Evolutionary conservation across 257 asterid genomes (phyloP), one percentile per base, ranked within the genome.

Genomic region (Nicotiana obtusifolia): DNA sequence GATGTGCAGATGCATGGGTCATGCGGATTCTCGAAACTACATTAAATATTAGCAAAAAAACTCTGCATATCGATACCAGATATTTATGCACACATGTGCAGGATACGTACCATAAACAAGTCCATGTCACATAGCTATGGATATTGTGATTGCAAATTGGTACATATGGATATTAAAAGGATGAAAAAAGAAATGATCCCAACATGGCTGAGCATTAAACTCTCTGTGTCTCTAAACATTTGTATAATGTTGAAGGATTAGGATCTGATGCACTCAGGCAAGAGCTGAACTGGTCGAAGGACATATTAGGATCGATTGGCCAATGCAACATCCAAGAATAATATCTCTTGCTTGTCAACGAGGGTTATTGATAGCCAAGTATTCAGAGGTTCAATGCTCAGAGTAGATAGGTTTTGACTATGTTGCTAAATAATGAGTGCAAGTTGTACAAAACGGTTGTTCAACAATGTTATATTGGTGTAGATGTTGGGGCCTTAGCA

Each of bases 1-100:
- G 14, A 71, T 71, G 78, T 44, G 52, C 62, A 56, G 19, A 56
- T 71, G 78, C 78, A 73, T 22, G 78, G 22, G 33, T 73, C 78
- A 44, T 62, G 9, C 9, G 4, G 22, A 14, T 44, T 47, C 78
- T 73, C 49, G 8, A 73, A 69, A 47, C 22, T 73, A 22, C 78
- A 47, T 4, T 13, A 47, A 71, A 41, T 13, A 13, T 14, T 73
- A 73, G 57, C 28, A 44, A 4, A 14, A 14, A 10, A 7, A 22
- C 13, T 2, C 8, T 19, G 14, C 78, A 47, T 73, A 14, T 73
- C 41, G 2, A 61, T 9, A 26, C 60, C 22, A 71, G 35, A 71
- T 71, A 71, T 52, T 14, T n/a, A 41, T 22, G 44, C 17, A 68
- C 59, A 10, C 37, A 5, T 41, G 30, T 41, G 7, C 14, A 4